phyloP scores from a whole-genome alignment of 2,329 filamentous ascomycete species.

The Pseudocercospora vitis region DNA sequence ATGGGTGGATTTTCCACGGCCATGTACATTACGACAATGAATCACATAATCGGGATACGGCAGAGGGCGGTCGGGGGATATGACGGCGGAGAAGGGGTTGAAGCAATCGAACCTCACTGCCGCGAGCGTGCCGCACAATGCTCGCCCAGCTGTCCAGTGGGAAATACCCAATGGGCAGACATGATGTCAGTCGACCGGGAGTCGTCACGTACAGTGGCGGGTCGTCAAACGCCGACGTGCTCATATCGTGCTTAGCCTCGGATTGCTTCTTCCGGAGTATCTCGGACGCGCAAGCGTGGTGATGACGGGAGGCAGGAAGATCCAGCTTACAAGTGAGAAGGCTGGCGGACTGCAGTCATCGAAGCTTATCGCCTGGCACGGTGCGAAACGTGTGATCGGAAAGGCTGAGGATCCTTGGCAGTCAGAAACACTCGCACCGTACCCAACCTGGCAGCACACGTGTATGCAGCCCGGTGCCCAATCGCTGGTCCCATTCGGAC shows the following conservation, averaged over 20 bases:
- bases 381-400: conserved; percentile 2
- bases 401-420: neutral
- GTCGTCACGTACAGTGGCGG: neutral
- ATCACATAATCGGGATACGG: too few relatives aligned
- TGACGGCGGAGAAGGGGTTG: too few relatives aligned
- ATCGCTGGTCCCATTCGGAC: neutral
- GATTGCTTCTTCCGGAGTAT: neutral
- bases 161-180: neutral
- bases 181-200: neutral
- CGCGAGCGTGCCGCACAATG: neutral
- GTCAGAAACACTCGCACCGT: neutral
- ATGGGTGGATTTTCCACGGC: too few relatives aligned
- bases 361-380: neutral
- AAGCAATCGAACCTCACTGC: neutral
- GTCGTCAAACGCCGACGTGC: neutral
- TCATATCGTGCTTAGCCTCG: neutral
- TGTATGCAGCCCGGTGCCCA: neutral
- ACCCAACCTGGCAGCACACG: conserved; percentile 1
- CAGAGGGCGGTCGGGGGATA: too few relatives aligned
- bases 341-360: neutral
- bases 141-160: neutral
- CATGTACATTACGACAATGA: too few relatives aligned
- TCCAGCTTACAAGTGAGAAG: neutral
- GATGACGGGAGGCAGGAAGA: neutral
- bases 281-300: neutral